Base-by-base conservation (phyloP, 2,329 filamentous ascomycete species). In the Teratosphaeria gauchensis region DNA sequence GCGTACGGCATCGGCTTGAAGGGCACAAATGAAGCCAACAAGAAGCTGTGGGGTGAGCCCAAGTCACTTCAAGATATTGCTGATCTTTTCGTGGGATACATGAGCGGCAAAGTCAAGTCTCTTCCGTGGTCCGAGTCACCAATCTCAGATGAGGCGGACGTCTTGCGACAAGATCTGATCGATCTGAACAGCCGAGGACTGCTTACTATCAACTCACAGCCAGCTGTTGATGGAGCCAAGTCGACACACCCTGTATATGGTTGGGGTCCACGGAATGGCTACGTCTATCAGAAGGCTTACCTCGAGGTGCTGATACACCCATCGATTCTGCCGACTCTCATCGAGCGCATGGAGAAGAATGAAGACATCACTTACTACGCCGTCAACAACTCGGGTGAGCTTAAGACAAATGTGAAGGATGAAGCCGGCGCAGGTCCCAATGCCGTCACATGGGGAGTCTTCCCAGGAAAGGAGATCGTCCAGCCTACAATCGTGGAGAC, bases 401-500 rank as follows among this genome's bases (percentile, higher is more conserved):
- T 97, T 58, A 86, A 85, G 73, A 94, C 90, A 31, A 97, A 99
- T 69, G 86, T 90, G 1, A 84, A 85, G 24, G 90, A 95, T 66
- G 21, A 58, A 24, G 89, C 90, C 5, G 90, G 90, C 4, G 28
- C 24, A 31, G 70, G 71, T 6, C 94, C 94, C 42, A 99, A 99
- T 68, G 94, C 94, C n/a, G 89, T 99, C 55, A 99, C 94, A 1
- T 99, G 94, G 94, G 94, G 94, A 75, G 95, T 99, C 35, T 99
- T 97, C 78, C 92, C 94, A 0, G 94, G 94, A 59, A 95, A 97
- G 74, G 94, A 99, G 75, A 96, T 99, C 71, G 92, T 99, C n/a
- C 94, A 99, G 74, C 94, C 94, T 14, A 99, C 94, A n/a, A 96
- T 99, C 68, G 94, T 99, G 56, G 94, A 99, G 77, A 95, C 90